Evolutionary conservation across 1,284 basidiomycete species (phyloP).

Genomic region (Pyrrhoderma noxium): DNA sequence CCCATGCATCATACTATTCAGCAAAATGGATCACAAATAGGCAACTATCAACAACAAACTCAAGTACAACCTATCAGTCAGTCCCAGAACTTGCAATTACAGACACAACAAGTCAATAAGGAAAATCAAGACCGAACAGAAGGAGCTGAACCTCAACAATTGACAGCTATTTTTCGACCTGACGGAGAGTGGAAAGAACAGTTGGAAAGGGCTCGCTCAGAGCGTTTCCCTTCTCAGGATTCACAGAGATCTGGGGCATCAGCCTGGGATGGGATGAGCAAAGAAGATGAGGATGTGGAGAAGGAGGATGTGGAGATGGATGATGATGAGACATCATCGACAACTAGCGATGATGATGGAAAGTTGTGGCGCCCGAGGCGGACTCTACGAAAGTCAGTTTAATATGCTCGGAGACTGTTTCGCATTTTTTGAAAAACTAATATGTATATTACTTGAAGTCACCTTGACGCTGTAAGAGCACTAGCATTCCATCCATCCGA

Average conservation of each 20-base stretch:
- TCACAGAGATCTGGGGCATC: constrained; percentile 34
- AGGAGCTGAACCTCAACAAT: constrained; percentile 44
- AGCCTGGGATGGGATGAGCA: constrained; percentile 38
- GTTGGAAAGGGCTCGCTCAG: constrained; percentile 35
- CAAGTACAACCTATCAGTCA: constrained; percentile 23
- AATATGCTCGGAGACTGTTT: constrained; percentile 19
- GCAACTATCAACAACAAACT: constrained; percentile 20
- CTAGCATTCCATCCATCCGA: constrained; percentile 84
- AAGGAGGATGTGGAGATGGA: constrained; percentile 50
- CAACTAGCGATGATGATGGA: constrained; percentile 58
- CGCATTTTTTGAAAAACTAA: constrained; percentile 10
- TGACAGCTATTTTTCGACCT: constrained; percentile 79
- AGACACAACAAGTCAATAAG: constrained; percentile 25
- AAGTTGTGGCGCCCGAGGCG: constrained; percentile 81
- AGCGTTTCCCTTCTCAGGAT: constrained; percentile 22
- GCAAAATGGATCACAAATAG: constrained; percentile 18
- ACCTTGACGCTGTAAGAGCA: constrained; percentile 88
- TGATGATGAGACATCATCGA: constrained; percentile 37
- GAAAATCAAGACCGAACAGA: constrained; percentile 36
- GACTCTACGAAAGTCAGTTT: constrained; percentile 78
- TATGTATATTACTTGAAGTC: constrained; percentile 41
- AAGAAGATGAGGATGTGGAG: constrained; percentile 52
- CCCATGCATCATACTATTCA: constrained; percentile 21
- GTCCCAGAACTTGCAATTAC: constrained; percentile 22
- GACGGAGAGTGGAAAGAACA: constrained; percentile 83